Base-by-base conservation (phyloP, 2,329 filamentous ascomycete species). In the Lachnellula arida region DNA sequence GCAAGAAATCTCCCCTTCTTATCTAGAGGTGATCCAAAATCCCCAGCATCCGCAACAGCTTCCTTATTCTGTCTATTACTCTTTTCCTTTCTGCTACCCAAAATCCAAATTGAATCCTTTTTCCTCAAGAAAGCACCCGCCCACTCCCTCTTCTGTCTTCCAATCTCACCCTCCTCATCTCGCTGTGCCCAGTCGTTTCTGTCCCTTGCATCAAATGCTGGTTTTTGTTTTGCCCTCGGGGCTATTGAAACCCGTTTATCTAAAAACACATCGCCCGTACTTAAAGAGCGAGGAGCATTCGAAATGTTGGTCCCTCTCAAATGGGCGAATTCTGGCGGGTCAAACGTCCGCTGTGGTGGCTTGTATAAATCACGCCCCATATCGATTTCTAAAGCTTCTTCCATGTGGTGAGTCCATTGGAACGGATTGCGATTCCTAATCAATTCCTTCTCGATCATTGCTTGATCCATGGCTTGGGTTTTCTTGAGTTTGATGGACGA, bases 111-210 rank as follows among this genome's bases (percentile, higher is more conserved):
- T 0, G 79, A 81, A 39, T 79, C 77, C 40, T 71, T 72, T 62
- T 74, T 79, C 46, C 71, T 68, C 50, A 79, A 65, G 5, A 60
- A 73, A 54, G 54, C 71, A 17, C 58, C 60, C 3, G 58, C 51
- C 34, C 47, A 52, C 15, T 62, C 57, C 42, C 57, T 65, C 49
- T 54, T 62, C 51, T 55, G 60, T 62, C 59, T 62, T 58, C 56
- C 59, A 49, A 15, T 63, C 49, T 59, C 57, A 5, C 37, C 51
- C 35, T 55, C 58, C 14, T 61, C 56, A 59, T 84, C 81, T 62
- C 75, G 78, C 65, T 85, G 81, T 32, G 79, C 78, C 82, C 82
- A 85, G 67, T 85, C 81, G 49, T 64, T 62, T 19, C 63, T 54
- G 47, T 67, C 63, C 28, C 51, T 59, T 34, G 47, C 49, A 43